Conservation (phyloP, 345 rosid species). For the Salix purpurea region DNA sequence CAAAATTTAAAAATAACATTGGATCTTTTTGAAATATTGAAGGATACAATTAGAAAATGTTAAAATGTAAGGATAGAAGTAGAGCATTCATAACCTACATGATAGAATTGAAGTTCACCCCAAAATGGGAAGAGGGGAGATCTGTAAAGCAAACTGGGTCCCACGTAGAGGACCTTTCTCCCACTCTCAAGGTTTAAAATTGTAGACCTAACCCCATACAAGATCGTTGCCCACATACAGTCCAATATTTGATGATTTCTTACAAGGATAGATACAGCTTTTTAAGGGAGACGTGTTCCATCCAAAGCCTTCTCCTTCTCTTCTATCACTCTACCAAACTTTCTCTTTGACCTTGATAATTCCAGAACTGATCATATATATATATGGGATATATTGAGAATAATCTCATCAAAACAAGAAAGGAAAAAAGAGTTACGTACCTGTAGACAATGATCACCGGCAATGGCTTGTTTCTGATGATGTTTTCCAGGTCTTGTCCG, state of each 20-base stretch:
- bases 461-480: conserved; percentile 41
- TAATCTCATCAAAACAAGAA: background rate
- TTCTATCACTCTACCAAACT: background rate
- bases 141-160: too few relatives aligned
- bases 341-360: background rate
- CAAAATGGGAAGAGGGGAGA: background rate
- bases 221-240: too few relatives aligned
- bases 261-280: background rate
- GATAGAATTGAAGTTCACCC: too few relatives aligned
- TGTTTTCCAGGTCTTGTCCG: conserved; percentile 34
- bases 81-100: too few relatives aligned
- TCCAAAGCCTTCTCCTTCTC: background rate
- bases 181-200: too few relatives aligned
- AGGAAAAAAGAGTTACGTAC: conserved; percentile 15
- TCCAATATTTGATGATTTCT: too few relatives aligned
- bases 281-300: background rate
- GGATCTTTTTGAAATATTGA: too few relatives aligned
- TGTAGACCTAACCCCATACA: background rate
- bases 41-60: too few relatives aligned
- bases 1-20: too few relatives aligned
- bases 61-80: too few relatives aligned
- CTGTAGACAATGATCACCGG: conserved; percentile 44
- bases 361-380: background rate
- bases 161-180: too few relatives aligned
- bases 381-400: too few relatives aligned